These are phyloP conservation scores for Capsicum baccatum DNA, from an alignment of 257 asterid genomes.

Conservation along the genomic window DNA sequence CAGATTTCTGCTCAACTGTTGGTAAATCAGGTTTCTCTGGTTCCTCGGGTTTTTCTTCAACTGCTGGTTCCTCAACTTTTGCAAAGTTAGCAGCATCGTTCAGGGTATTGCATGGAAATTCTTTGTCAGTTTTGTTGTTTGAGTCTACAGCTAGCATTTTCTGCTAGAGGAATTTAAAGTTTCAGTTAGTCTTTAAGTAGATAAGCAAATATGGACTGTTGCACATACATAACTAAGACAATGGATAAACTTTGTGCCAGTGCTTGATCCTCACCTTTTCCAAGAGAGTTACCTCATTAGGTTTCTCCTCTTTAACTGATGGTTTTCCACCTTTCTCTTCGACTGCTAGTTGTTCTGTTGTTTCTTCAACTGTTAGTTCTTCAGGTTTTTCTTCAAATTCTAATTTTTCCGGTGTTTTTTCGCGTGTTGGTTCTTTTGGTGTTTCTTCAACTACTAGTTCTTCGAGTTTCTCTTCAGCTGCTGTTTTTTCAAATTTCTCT, in stretches of 20 bases:
- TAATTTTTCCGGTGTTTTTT: not conserved
- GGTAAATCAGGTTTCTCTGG: not conserved
- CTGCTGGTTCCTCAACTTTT: not conserved
- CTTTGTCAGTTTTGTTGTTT: not conserved
- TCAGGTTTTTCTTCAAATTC: not conserved
- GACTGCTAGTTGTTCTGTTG: too few species aligned
- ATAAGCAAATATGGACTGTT: constrained; percentile 4
- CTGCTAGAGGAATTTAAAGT: not conserved
- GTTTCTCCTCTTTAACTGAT: too few species aligned
- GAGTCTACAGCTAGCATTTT: not conserved
- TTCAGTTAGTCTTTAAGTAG: constrained; percentile 3
- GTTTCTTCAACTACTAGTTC: not conserved
- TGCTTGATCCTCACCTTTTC: constrained; percentile 21
- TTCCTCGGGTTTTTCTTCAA: not conserved
- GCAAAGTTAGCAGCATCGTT: not conserved
- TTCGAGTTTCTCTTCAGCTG: not conserved
- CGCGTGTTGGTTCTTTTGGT: not conserved
- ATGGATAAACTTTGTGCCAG: constrained; percentile 11
- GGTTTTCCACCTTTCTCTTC: too few species aligned
- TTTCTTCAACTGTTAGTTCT: not conserved
- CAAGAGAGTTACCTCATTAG: not conserved
- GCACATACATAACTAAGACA: not conserved
- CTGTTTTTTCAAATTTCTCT: not conserved
- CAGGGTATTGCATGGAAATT: constrained; percentile 1
- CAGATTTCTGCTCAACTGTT: not conserved